Conservation (phyloP, 805 yeast species). For the Groenewaldozyma salmanticensis region DNA sequence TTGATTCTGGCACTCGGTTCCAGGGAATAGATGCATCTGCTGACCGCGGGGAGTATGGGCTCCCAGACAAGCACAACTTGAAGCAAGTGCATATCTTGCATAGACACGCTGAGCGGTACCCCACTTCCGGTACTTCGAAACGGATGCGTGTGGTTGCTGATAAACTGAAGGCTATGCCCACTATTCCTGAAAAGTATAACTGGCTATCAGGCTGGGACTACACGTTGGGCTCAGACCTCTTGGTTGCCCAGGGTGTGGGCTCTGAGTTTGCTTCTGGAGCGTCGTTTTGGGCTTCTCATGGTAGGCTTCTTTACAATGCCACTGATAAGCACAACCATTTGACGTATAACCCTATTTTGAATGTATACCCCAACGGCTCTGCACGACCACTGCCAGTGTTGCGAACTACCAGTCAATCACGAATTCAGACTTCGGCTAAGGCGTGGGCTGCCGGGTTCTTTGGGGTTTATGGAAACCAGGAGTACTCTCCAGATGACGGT, state of each 20-base stretch:
- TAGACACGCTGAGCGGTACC: conserved; percentile 76
- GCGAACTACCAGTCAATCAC: conserved; percentile 31
- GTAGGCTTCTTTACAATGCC: conserved; percentile 28
- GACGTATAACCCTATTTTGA: conserved; percentile 23
- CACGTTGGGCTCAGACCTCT: conserved; percentile 25
- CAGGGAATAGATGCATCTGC: conserved; percentile 24
- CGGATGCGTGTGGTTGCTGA: conserved; percentile 31
- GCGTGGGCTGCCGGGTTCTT: conserved; percentile 38
- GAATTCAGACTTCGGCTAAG: conserved; percentile 31
- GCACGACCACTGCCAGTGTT: conserved; percentile 26
- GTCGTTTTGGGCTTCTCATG: conserved; percentile 33
- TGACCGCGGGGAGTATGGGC: conserved; percentile 20
- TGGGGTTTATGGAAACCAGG: conserved; percentile 28
- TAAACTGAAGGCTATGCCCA: conserved; percentile 21
- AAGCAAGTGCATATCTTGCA: conserved; percentile 63
- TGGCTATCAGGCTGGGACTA: conserved; percentile 30
- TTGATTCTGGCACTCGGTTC: conserved; percentile 28
- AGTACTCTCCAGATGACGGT: conserved; percentile 20
- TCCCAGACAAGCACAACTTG: conserved; percentile 37
- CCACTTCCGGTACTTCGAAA: conserved; percentile 36
- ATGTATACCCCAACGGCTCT: conserved; percentile 26
- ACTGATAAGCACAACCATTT: conserved; percentile 16
- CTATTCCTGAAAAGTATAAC: conserved; percentile 17
- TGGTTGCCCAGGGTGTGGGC: conserved; percentile 31
- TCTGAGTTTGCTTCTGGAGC: conserved; percentile 31